Evolutionary conservation across 2,329 filamentous ascomycete genomes (phyloP), one percentile per base, ranked within the genome.

Genomic region (Fusarium redolens): DNA sequence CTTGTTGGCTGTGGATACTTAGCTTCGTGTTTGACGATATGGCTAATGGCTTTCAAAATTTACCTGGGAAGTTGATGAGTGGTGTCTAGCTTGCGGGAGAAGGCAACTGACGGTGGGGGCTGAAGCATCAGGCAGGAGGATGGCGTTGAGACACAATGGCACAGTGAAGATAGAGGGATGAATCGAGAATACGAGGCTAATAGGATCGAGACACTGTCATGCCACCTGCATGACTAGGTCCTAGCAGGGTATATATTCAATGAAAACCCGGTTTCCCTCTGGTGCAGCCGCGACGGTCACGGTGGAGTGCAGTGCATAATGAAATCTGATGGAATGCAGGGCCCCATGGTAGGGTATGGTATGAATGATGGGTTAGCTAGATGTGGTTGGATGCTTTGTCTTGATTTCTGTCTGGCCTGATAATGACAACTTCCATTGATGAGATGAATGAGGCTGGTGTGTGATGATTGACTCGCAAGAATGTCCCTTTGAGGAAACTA

Each of bases 71-170:
- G 47, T 35, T 50, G 40, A 37, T 35, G 45, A 38, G 30, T 56
- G 45, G n/a, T 40, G 41, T 25, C 37, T 50, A 50, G 25, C 40
- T 38, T 41, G 20, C 45, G 31, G 44, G 35, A 37, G 50, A 41
- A 48, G 43, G 33, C 30, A 43, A 25, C 14, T 30, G 52, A 56
- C 14, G 30, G 43, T 60, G 43, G 47, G 51, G 51, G 41, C 30
- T 52, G 31, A 61, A 57, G 63, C 54, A 48, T 63, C n/a, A 50
- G 40, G 54, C n/a, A 38, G 56, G 54, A 58, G 31, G 38, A 48
- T 20, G 73, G 71, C 66, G 74, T 73, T 73, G 50, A 61, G 30
- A 61, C 48, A 35, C 37, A 30, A 30, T 33, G 47, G 25, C 47
- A 28, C 20, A 38, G 22, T 20, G 14, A 30, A 56, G 60, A 60